phyloP scores from a whole-genome alignment of 371 early-diverging fungal species.

The Syncephalastrum monosporum region DNA sequence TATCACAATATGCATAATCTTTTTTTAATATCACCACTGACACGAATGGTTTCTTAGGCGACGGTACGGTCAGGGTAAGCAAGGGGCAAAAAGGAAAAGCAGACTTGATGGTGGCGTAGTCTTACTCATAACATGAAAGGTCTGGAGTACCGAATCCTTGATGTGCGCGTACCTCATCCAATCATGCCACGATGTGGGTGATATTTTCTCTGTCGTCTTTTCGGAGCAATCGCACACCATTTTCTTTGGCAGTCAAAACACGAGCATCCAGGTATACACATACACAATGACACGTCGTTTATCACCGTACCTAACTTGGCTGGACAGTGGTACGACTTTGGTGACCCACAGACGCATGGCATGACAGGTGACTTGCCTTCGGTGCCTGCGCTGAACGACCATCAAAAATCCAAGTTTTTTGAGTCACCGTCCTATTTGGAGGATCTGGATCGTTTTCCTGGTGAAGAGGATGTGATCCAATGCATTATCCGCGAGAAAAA shows the following conservation, averaged over 20 bases:
- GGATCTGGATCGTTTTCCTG: slow-evolving; percentile 12
- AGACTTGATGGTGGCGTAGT: too few species aligned
- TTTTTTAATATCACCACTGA: not conserved
- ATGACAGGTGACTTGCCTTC: slow-evolving; percentile 31
- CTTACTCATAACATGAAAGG: slow-evolving; percentile 21
- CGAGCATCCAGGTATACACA: slow-evolving; percentile 71
- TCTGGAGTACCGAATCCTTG: slow-evolving; percentile 69
- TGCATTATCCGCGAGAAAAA: slow-evolving; percentile 57
- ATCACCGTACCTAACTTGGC: not conserved
- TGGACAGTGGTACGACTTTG: slow-evolving; percentile 62
- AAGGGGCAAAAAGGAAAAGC: not conserved
- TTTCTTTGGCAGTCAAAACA: slow-evolving; percentile 80
- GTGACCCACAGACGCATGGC: slow-evolving; percentile 48
- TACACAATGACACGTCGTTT: too few species aligned
- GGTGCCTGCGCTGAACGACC: slow-evolving; percentile 34
- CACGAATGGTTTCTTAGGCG: slow-evolving; percentile 38
- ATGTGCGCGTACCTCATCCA: slow-evolving; percentile 64
- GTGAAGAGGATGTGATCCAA: slow-evolving; percentile 43
- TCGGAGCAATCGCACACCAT: slow-evolving; percentile 50
- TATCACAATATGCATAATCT: too few species aligned
- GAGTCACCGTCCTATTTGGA: slow-evolving; percentile 23
- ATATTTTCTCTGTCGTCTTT: slow-evolving; percentile 71
- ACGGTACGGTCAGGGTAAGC: slow-evolving; percentile 65
- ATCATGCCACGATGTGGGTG: slow-evolving; percentile 76
- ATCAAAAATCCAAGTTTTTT: slow-evolving; percentile 46